Base-by-base conservation (phyloP, 2,329 filamentous ascomycete species). In the Talaromyces atroroseus region DNA sequence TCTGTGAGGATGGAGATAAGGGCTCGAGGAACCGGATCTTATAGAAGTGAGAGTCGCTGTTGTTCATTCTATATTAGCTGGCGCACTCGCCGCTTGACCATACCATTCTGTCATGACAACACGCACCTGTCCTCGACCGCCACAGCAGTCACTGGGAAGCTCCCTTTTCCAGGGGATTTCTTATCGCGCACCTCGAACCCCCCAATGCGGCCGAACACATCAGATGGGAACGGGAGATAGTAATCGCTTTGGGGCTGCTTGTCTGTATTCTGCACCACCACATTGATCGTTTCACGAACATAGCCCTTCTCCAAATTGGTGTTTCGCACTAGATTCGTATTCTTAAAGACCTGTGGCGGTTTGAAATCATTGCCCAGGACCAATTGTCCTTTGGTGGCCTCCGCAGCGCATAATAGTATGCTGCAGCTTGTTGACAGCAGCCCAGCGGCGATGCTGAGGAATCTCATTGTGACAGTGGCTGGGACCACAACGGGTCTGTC, bases 221-320 rank as follows among this genome's bases (percentile, higher is more conserved):
- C 82, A 58, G 86, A 79, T 57, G 89, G 87, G 70, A 99, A 95
- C 3, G 92, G 89, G 53, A 99, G 68, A 73, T 87, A 97, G 81
- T 99, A 99, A 73, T 95, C 88, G 71, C 85, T 83, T 70, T 97
- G 92, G 18, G 91, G 82, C 63, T 86, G 78, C 60, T 82, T 80
- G 67, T 87, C 89, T 63, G 89, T 80, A 72, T 99, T 99, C 78
- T 96, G 88, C 61, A 99, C 84, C 52, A 95, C 80, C n/a, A 96
- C 87, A 75, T 97, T 96, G 80, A 96, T 84, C 14, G 86, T 88
- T 75, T 97, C 92, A 69, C 91, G 87, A 55, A 86, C 85, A 68
- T 94, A 97, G 64, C 85, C 89, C 80, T 96, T 97, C 75, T 97
- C 92, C 58, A 96, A 76, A 63, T 95, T 96, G 68, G 95, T 87